These are phyloP conservation scores for Ogataea allantospora DNA, from an alignment of 805 yeast species.

Conservation along the genomic window DNA sequence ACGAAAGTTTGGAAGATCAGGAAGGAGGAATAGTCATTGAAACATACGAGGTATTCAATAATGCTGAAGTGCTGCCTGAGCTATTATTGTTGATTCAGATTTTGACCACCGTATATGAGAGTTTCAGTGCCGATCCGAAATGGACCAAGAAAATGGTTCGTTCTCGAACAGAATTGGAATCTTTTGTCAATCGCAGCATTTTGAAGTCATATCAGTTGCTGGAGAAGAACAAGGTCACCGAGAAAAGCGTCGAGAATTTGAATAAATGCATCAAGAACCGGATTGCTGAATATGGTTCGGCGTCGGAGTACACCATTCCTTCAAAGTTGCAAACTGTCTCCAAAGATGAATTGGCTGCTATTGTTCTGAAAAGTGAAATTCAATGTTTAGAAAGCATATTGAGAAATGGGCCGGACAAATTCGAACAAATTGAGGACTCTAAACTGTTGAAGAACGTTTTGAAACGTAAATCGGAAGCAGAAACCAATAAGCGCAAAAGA, in stretches of 20 bases:
- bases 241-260: conserved; percentile 30
- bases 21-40: conserved; percentile 45
- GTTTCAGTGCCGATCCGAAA: conserved; percentile 30
- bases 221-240: conserved; percentile 50
- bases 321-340: conserved; percentile 6
- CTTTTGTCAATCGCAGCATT: conserved; percentile 46
- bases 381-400: conserved; percentile 44
- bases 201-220: conserved; percentile 62
- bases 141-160: conserved; percentile 33
- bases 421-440: conserved; percentile 52
- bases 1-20: conserved; percentile 30
- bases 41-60: conserved; percentile 58
- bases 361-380: conserved; percentile 57
- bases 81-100: conserved; percentile 52
- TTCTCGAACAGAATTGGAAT: conserved; percentile 28
- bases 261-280: conserved; percentile 35
- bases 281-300: conserved; percentile 40
- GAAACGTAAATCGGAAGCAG: conserved; percentile 44
- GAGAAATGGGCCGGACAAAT: conserved; percentile 30
- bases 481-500: conserved; percentile 27
- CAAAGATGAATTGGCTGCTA: conserved; percentile 47
- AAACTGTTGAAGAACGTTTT: conserved; percentile 57
- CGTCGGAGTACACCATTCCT: conserved; percentile 17
- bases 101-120: conserved; percentile 38
- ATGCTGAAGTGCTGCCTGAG: conserved; percentile 63